Percentiles rank a stretch among this genome's conserved stretches.
These are phyloP conservation scores for Lepidium aucheri DNA, from an alignment of 345 rosid species.

Conservation along the genomic window DNA sequence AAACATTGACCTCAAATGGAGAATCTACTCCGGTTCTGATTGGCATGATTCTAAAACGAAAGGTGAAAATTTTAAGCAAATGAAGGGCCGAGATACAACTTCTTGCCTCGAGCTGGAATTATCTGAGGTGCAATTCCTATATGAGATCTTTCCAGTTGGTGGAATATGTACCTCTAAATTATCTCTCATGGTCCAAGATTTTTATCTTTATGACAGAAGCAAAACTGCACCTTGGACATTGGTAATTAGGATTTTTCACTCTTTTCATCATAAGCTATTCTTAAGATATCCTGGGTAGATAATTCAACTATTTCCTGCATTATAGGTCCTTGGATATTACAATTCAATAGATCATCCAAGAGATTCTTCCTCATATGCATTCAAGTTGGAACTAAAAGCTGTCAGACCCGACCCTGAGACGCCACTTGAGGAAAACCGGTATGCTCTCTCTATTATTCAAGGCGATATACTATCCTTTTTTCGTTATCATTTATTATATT, in stretches of 20 bases:
- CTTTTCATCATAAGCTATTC: background rate
- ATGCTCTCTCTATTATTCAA: slow-evolving; percentile 10
- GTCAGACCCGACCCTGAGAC: slow-evolving; percentile 80
- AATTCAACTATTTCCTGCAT: slow-evolving; percentile 13
- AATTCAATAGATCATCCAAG: slow-evolving; percentile 84
- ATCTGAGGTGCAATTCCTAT: slow-evolving; percentile 53
- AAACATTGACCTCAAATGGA: slow-evolving; percentile 68
- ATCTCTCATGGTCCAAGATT: slow-evolving; percentile 58
- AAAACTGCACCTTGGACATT: slow-evolving; percentile 67
- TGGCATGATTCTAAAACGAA: slow-evolving; percentile 44
- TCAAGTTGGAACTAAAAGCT: slow-evolving; percentile 74
- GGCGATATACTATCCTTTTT: background rate
- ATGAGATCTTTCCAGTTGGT: slow-evolving; percentile 52
- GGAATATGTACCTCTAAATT: slow-evolving; percentile 57
- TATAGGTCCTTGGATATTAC: slow-evolving; percentile 68
- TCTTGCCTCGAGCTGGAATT: slow-evolving; percentile 61
- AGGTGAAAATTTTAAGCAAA: slow-evolving; percentile 16
- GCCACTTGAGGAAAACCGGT: slow-evolving; percentile 97
- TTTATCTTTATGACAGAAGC: slow-evolving; percentile 70
- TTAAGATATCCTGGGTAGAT: background rate
- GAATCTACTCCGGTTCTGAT: slow-evolving; percentile 73
- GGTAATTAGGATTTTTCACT: slow-evolving; percentile 41
- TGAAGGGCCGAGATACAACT: slow-evolving; percentile 48
- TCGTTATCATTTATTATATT: background rate
- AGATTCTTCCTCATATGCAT: slow-evolving; percentile 71